Base-by-base conservation (phyloP, 768 basidiomycete genomes). In the Chalciporus chontae region DNA sequence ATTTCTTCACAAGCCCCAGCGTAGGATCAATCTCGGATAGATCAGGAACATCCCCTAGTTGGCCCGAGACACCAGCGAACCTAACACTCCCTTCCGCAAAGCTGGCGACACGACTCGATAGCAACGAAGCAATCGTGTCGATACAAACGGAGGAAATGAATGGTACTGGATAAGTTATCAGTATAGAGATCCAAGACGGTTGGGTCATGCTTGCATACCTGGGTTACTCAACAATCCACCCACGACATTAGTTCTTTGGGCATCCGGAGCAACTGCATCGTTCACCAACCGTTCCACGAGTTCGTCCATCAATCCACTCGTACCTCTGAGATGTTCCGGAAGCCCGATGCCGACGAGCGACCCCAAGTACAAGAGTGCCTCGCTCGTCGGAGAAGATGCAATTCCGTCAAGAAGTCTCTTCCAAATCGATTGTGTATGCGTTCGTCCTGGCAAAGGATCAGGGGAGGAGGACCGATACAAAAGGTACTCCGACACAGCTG, bases 401-500 rank as follows among this genome's bases (percentile, higher is more conserved):
- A 83, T 49, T 9, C 66, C 67, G 1, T 62, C 60, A 1, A 89
- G 71, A 15, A 85, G 65, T 3, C 31, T 47, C 26, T 45, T 48
- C 64, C 64, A 65, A 40, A 59, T 57, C 1, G 29, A 14, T 34
- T 65, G 64, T 7, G 51, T 47, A 21, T 50, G 54, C 8, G 39
- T 10, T 26, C 52, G 32, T 10, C 58, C 58, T 10, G 29, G 51
- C 9, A 48, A 27, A 11, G 11, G 38, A 26, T 52, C 51, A 17
- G 53, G 38, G 5, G 43, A 56, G 29, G 17, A 40, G 19, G 54
- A 54, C 32, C 65, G 60, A 15, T 60, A 41, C 21, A n/a, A 45
- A 21, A 89, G 69, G 54, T 87, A 88, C 0, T 74, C 67, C 3
- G 79, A 64, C 5, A 85, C 63, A 0, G 84, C 66, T 2, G 68